These are phyloP conservation scores for Fragosphaeria purpurea DNA, from an alignment of 2,329 filamentous ascomycete species.

Conservation along the genomic window DNA sequence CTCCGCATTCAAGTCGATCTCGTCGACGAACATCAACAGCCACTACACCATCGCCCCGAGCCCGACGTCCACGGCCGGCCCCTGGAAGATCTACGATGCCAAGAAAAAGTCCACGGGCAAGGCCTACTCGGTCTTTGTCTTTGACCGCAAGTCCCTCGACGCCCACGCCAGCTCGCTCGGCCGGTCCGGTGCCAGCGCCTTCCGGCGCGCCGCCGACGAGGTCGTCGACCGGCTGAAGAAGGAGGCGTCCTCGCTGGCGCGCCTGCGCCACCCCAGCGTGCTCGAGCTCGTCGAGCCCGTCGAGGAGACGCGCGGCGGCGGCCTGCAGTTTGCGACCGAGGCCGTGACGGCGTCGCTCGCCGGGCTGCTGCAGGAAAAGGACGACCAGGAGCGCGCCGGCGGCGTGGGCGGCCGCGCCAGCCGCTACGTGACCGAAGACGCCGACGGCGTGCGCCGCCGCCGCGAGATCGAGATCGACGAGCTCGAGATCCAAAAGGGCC, in stretches of 20 bases:
- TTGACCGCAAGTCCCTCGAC: constrained; percentile 81
- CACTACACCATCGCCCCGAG: constrained; percentile 78
- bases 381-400: constrained; percentile 58
- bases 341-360: constrained; percentile 81
- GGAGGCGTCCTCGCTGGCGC: constrained; percentile 80
- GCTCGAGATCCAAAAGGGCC: constrained; percentile 91
- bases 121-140: constrained; percentile 82
- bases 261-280: constrained; percentile 81
- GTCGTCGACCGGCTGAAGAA: constrained; percentile 85
- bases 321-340: constrained; percentile 93
- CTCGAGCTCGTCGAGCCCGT: constrained; percentile 90
- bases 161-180: constrained; percentile 50
- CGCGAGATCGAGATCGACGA: constrained; percentile 91
- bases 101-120: constrained; percentile 95
- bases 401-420: constrained; percentile 62
- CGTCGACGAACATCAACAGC: constrained; percentile 76
- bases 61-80: constrained; percentile 70
- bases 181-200: constrained; percentile 52
- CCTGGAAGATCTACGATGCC: constrained; percentile 96
- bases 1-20: constrained; percentile 86
- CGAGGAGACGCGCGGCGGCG: constrained; percentile 84
- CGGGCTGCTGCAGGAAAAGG: constrained; percentile 74
- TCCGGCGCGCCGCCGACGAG: constrained; percentile 79
- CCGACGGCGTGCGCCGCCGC: constrained; percentile 60
- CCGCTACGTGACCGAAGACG: constrained; percentile 71